Evolutionary conservation across 768 basidiomycete species (phyloP).

Genomic region (Suillus sp.): DNA sequence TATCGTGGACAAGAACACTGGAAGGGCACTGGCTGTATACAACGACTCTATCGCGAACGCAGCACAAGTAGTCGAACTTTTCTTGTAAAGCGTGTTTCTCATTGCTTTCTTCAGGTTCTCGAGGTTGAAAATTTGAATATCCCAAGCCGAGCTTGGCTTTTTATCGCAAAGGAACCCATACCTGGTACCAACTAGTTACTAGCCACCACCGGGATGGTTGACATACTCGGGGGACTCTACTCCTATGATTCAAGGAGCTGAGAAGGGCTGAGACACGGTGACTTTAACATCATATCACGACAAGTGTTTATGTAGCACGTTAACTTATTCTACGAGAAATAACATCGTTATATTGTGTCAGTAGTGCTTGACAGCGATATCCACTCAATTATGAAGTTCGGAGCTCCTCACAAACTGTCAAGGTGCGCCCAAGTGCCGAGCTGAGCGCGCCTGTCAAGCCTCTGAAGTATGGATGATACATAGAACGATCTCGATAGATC

Average conservation of each 20-base stretch:
- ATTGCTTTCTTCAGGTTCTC: not conserved
- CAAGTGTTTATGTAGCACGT: not conserved
- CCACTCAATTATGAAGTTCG: not conserved
- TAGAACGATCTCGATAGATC: not conserved
- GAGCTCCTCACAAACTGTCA: not conserved
- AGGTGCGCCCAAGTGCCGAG: not conserved
- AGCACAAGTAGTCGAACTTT: not conserved
- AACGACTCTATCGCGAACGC: conserved; percentile 2
- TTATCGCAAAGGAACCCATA: conserved; percentile 13
- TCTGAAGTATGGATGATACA: not conserved
- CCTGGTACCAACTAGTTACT: not conserved
- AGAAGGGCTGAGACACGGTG: not conserved
- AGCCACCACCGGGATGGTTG: too few species aligned
- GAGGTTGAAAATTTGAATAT: not conserved
- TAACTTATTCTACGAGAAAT: not conserved
- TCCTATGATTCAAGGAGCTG: not conserved
- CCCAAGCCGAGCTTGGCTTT: conserved; percentile 12
- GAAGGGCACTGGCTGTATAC: conserved; percentile 5
- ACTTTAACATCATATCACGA: not conserved
- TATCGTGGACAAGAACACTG: conserved; percentile 8
- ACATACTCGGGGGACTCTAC: too few species aligned
- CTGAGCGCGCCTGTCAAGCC: not conserved
- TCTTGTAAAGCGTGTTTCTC: not conserved
- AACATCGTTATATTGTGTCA: not conserved
- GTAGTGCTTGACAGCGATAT: not conserved